Conservation (phyloP, 176 grass and related monocot species). For the Musa itinerans region DNA sequence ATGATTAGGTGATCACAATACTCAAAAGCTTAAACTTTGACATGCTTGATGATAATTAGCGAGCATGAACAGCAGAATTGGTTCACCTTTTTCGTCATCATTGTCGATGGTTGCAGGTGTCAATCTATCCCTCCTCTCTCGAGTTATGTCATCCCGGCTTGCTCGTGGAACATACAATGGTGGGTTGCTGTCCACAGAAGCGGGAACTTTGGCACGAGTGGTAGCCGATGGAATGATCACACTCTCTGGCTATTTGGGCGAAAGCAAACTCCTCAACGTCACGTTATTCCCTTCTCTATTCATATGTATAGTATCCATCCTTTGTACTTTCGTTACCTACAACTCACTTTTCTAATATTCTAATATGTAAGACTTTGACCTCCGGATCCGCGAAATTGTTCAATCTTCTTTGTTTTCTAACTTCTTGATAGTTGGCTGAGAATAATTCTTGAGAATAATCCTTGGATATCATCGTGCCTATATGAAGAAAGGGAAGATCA, state of each 20-base stretch:
- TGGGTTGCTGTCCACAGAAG: slow-evolving; percentile 73
- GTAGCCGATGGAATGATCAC: slow-evolving; percentile 76
- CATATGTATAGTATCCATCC: slow-evolving; percentile 57
- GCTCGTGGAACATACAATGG: slow-evolving; percentile 76
- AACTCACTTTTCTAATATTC: slow-evolving; percentile 66
- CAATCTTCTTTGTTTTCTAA: too few relatives aligned
- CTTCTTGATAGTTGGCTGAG: too few relatives aligned
- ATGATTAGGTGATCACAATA: too few relatives aligned
- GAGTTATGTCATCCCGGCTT: slow-evolving; percentile 84
- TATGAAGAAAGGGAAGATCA: too few relatives aligned
- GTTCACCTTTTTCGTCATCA: too few relatives aligned
- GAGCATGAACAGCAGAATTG: too few relatives aligned
- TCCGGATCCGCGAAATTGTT: fast-evolving
- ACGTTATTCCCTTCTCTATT: slow-evolving; percentile 72
- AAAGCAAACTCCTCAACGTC: slow-evolving; percentile 67
- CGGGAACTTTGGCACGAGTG: slow-evolving; percentile 75
- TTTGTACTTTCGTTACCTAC: slow-evolving; percentile 58
- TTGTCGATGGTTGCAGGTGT: slow-evolving; percentile 34
- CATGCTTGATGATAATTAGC: too few relatives aligned
- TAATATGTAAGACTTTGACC: too few relatives aligned
- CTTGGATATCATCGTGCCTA: too few relatives aligned
- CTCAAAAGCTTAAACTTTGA: too few relatives aligned
- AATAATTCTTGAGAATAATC: too few relatives aligned
- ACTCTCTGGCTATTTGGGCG: slow-evolving; percentile 46
- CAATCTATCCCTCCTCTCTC: slow-evolving; percentile 76